phyloP scores from a whole-genome alignment of 805 yeast genomes.

The Saccharomyces jurei region DNA sequence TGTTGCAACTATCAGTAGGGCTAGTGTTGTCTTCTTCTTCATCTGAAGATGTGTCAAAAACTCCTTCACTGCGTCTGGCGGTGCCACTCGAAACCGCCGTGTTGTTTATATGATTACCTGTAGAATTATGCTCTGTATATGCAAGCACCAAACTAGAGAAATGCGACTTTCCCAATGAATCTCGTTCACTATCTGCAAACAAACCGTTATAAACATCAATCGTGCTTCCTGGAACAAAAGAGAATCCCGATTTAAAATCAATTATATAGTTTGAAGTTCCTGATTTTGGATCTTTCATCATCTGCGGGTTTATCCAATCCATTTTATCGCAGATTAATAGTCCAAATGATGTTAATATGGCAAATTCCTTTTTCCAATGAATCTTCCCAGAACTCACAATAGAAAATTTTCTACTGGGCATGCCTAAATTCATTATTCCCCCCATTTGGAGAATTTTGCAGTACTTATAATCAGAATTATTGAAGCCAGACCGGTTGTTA shows the following conservation, averaged over 20 bases:
- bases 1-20: neutral
- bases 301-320: slow-evolving; percentile 27
- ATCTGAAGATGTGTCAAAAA: neutral
- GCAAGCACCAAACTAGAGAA: neutral
- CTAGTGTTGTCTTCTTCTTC: neutral
- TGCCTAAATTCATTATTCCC: slow-evolving; percentile 32
- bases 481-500: neutral
- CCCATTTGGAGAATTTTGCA: slow-evolving; percentile 30
- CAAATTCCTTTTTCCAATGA: slow-evolving; percentile 39
- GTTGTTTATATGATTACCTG: neutral
- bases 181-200: slow-evolving; percentile 9
- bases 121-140: neutral
- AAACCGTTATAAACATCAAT: slow-evolving; percentile 13
- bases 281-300: slow-evolving; percentile 15
- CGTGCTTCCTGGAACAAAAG: slow-evolving; percentile 9
- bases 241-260: slow-evolving; percentile 20
- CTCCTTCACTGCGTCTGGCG: neutral
- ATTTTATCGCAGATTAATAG: slow-evolving; percentile 38
- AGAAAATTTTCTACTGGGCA: slow-evolving; percentile 24
- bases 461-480: slow-evolving; percentile 9
- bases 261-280: slow-evolving; percentile 27
- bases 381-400: slow-evolving; percentile 24
- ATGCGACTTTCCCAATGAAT: slow-evolving; percentile 3
- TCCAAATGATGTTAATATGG: slow-evolving; percentile 44
- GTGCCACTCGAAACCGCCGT: neutral